Conservation (phyloP, 352 stramenopile species). For the Pythium scleroteichum region DNA sequence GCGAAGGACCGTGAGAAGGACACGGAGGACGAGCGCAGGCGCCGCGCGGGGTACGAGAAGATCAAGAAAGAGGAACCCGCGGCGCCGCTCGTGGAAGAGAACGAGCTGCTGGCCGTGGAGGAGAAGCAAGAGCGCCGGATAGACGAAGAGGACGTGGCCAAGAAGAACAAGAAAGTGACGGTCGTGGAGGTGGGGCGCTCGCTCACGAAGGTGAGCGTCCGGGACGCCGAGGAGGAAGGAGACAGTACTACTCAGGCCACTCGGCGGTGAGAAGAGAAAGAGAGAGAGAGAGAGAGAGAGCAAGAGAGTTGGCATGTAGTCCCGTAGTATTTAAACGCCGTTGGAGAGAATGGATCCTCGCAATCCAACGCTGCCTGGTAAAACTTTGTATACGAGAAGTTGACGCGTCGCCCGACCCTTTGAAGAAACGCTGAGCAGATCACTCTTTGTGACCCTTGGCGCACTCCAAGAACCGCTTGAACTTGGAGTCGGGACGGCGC, state of each 20-base stretch:
- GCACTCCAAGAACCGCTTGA: conserved; percentile 23
- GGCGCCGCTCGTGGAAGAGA: neutral
- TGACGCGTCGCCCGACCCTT: too few species aligned
- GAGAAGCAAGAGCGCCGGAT: conserved; percentile 7
- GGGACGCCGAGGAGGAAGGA: conserved; percentile 29
- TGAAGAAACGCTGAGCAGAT: conserved; percentile 1
- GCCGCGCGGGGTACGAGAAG: conserved; percentile 24
- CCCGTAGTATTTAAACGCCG: neutral
- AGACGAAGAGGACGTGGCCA: conserved; percentile 5
- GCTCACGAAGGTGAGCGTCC: conserved; percentile 43
- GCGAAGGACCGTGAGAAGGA: conserved; percentile 10
- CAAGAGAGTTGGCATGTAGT: too few species aligned
- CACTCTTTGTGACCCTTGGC: conserved; percentile 16
- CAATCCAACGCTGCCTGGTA: neutral
- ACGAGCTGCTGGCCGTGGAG: conserved; percentile 1
- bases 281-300: neutral
- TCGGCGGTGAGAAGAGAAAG: neutral
- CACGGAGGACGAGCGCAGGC: conserved; percentile 2
- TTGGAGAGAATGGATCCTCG: conserved; percentile 1
- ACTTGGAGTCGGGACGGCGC: conserved; percentile 15
- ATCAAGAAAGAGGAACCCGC: conserved; percentile 7
- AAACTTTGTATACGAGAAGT: neutral
- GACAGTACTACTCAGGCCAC: neutral
- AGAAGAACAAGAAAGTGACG: conserved; percentile 41
- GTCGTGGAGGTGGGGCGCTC: conserved; percentile 42